Base-by-base conservation (phyloP, 2,329 filamentous ascomycete genomes). In the Epichloe coenophiala region DNA sequence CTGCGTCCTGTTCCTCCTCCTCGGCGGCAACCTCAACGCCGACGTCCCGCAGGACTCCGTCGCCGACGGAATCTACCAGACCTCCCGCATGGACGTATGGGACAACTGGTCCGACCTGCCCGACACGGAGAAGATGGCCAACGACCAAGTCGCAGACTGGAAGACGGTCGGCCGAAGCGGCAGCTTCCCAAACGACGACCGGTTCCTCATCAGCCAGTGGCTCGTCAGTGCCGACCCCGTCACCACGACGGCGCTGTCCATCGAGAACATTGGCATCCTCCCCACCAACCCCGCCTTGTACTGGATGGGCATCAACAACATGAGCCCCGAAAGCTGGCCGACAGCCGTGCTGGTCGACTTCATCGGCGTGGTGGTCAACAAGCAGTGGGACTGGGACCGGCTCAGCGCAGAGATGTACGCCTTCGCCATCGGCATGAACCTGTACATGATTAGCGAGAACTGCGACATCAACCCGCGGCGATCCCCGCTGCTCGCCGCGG, bases 261-360 rank as follows among this genome's bases (percentile, higher is more conserved):
- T 62, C 39, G 57, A 67, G 51, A 52, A 52, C 23, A 59, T 65
- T 36, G 65, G 61, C n/a, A 56, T 65, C 4, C 51, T 63, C 19
- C 58, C 60, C 11, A 63, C 62, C 15, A 66, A 67, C 50, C 65
- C 64, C 4, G 53, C 64, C 4, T 53, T 67, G n/a, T 68, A 67
- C 56, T 64, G 59, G 59, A 59, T 60, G 49, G 62, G 63, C 12
- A 45, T 60, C 19, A 60, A 60, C 48, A 54, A 54, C 46, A 64
- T 63, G 56, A 56, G 50, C 21, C 62, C 61, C 3, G 50, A 58
- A 36, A 41, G 38, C 35, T 66, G 60, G 56, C 63, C 63, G 2
- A 65, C 60, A 23, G 63, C 65, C n/a, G 19, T 63, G 2, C 38
- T 66, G 41, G 53, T 62, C 11, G 62, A 65, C 50, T 65, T 64